Conservation (phyloP, 495 filamentous ascomycete species). For the Tuber microsphaerosporum region DNA sequence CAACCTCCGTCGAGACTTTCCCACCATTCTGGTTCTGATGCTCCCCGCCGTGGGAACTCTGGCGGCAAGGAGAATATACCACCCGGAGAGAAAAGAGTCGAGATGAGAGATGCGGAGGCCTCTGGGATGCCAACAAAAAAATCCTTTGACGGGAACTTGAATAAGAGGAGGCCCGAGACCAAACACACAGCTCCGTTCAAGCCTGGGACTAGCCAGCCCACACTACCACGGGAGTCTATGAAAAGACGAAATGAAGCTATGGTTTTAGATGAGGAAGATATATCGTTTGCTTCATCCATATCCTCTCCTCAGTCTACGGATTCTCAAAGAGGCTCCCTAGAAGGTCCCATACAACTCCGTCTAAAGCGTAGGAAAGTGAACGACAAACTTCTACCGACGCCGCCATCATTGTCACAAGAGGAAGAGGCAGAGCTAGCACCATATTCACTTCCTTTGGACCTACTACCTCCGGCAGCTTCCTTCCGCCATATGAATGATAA, state of each 20-base stretch:
- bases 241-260: slow-evolving; percentile 31
- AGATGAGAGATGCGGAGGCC: neutral
- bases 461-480: slow-evolving; percentile 11
- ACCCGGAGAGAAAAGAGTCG: slow-evolving; percentile 15
- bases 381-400: slow-evolving; percentile 30
- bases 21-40: slow-evolving; percentile 22
- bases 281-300: slow-evolving; percentile 24
- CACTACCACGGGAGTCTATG: slow-evolving; percentile 20
- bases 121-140: neutral
- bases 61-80: slow-evolving; percentile 33
- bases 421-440: slow-evolving; percentile 35
- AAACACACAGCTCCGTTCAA: neutral
- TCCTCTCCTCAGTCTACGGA: slow-evolving; percentile 18
- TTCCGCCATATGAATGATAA: slow-evolving; percentile 13
- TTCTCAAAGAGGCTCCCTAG: slow-evolving; percentile 21
- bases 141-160: neutral
- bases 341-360: slow-evolving; percentile 25
- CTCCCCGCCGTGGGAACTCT: slow-evolving; percentile 24
- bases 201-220: neutral
- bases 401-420: slow-evolving; percentile 33
- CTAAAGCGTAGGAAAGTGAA: slow-evolving; percentile 35
- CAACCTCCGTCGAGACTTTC: slow-evolving; percentile 24
- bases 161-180: neutral
- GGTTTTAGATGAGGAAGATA: slow-evolving; percentile 27
- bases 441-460: slow-evolving; percentile 22